A percentile compares a stretch with the other conserved stretches of the same genome.
phyloP scores from a whole-genome alignment of 1,284 basidiomycete species.

The Microbotryomycetes sp. region DNA sequence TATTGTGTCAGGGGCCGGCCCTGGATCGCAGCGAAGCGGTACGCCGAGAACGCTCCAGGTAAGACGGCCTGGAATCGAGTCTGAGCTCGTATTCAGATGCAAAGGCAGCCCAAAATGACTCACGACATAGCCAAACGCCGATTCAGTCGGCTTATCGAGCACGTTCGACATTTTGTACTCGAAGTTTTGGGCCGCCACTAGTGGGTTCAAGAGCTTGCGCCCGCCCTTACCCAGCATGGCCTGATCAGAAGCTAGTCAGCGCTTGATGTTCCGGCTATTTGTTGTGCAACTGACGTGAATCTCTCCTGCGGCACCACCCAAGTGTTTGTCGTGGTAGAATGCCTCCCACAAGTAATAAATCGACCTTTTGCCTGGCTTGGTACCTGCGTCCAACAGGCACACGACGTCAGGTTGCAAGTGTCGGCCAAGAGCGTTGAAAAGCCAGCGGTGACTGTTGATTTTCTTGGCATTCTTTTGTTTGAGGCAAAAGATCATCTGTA shows the following conservation, averaged over 20 bases:
- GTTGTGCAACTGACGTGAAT: slow-evolving; percentile 28
- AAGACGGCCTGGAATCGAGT: slow-evolving; percentile 56
- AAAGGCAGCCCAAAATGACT: slow-evolving; percentile 12
- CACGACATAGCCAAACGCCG: slow-evolving; percentile 74
- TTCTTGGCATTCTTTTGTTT: slow-evolving; percentile 98
- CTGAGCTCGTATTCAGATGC: neutral
- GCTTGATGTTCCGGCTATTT: too few species aligned
- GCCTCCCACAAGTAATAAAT: slow-evolving; percentile 96
- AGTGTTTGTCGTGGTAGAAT: slow-evolving; percentile 73
- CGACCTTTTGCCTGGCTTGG: slow-evolving; percentile 91
- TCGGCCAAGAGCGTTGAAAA: slow-evolving; percentile 90
- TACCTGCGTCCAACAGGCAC: slow-evolving; percentile 86
- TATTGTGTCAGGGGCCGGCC: slow-evolving; percentile 92
- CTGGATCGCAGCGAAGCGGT: slow-evolving; percentile 81
- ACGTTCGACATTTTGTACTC: slow-evolving; percentile 90
- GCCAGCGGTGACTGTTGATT: slow-evolving; percentile 85
- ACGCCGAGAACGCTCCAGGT: slow-evolving; percentile 94
- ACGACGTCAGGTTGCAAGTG: slow-evolving; percentile 84
- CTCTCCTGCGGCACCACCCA: slow-evolving; percentile 84
- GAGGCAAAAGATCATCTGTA: slow-evolving; percentile 89
- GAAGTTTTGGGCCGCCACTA: slow-evolving; percentile 94
- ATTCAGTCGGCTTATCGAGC: slow-evolving; percentile 83
- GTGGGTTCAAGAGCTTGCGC: slow-evolving; percentile 82
- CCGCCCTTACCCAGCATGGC: slow-evolving; percentile 84
- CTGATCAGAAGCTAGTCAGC: slow-evolving; percentile 42